A percentile compares a stretch with the other conserved stretches of the same genome.
Evolutionary conservation across 2,329 filamentous ascomycete species (phyloP).

Genomic region (Fusarium longipes): DNA sequence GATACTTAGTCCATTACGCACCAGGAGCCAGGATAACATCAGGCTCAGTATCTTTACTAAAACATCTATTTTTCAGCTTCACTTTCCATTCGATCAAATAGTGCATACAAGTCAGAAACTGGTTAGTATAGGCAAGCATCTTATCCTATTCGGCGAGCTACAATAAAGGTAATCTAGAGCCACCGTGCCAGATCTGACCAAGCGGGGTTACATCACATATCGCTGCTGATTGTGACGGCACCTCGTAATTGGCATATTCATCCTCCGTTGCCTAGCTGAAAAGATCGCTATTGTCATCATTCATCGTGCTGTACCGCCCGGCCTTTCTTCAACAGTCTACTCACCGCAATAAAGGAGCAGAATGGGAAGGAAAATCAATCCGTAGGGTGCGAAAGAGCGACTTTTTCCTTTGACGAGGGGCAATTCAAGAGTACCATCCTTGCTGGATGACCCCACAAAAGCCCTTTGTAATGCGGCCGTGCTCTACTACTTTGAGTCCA

Average conservation of each 20-base stretch:
- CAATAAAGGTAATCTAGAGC: neutral
- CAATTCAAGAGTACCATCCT: neutral
- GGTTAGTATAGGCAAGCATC: neutral
- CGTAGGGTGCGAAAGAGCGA: neutral
- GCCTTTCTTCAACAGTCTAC: neutral
- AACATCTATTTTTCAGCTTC: neutral
- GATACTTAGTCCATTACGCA: neutral
- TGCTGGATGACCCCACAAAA: neutral
- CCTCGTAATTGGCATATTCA: neutral
- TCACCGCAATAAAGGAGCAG: neutral
- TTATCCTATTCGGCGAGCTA: neutral
- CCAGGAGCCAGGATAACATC: neutral
- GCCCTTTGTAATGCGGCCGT: neutral
- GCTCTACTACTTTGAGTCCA: neutral
- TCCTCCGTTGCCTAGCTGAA: neutral
- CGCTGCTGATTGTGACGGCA: neutral
- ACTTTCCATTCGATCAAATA: neutral
- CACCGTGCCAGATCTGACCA: neutral
- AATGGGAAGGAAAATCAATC: neutral
- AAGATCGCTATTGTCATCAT: neutral
- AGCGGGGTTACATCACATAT: neutral
- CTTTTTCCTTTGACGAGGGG: neutral
- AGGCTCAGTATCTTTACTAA: neutral
- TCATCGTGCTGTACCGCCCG: neutral
- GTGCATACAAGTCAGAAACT: neutral